Conservation (phyloP, 129 eudicot genomes). For the Cynara cardunculus region DNA sequence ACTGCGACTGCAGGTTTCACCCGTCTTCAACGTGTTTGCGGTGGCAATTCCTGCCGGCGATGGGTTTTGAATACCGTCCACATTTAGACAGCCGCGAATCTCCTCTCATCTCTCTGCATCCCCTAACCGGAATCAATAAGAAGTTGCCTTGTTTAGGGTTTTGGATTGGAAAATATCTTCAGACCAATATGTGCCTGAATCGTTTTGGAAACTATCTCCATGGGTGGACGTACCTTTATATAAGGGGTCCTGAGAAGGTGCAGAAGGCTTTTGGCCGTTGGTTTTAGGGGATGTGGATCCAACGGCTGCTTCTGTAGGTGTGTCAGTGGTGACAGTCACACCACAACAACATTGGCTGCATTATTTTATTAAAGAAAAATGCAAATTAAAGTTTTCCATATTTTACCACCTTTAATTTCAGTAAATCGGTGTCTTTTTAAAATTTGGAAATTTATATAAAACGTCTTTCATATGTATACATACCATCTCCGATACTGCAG, state of each 20-base stretch:
- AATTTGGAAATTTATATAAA: too few relatives aligned
- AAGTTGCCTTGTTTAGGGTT: background rate
- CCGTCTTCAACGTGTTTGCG: slow-evolving; percentile 92
- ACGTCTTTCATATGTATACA: too few relatives aligned
- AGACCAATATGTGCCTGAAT: background rate
- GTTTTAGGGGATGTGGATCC: slow-evolving; percentile 23
- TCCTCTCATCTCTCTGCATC: slow-evolving; percentile 88
- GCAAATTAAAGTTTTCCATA: too few relatives aligned
- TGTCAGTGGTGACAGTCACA: background rate
- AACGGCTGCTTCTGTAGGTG: background rate
- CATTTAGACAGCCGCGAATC: slow-evolving; percentile 45
- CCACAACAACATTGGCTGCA: slow-evolving; percentile 3
- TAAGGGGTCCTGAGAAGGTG: slow-evolving; percentile 17
- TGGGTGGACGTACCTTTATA: slow-evolving; percentile 12
- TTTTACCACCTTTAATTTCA: too few relatives aligned
- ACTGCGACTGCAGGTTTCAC: slow-evolving; percentile 25
- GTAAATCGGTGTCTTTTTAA: too few relatives aligned
- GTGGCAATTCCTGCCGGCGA: slow-evolving; percentile 85
- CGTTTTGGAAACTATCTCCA: background rate
- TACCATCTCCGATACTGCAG: too few relatives aligned
- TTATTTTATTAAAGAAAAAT: background rate
- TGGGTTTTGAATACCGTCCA: slow-evolving; percentile 40
- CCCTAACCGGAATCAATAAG: slow-evolving; percentile 37
- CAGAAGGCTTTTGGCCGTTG: slow-evolving; percentile 14
- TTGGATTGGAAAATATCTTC: background rate